A percentile compares a stretch with the other conserved stretches of the same genome.
Evolutionary conservation across 257 asterid species (phyloP).

Genomic region (Apocynum venetum): DNA sequence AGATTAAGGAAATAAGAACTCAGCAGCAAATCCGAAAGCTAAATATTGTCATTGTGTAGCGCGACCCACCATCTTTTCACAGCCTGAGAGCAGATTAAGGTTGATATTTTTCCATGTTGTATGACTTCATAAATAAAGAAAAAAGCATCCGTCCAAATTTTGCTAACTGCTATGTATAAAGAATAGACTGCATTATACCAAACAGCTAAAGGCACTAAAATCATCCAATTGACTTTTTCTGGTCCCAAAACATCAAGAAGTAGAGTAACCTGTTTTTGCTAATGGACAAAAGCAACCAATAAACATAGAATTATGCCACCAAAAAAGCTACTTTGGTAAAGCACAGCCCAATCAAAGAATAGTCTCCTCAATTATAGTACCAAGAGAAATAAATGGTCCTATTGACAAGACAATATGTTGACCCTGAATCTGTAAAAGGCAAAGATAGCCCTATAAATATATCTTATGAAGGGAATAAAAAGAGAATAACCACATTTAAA

Average conservation of each 20-base stretch:
- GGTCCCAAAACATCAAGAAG: not conserved
- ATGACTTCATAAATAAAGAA: not conserved
- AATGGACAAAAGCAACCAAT: not conserved
- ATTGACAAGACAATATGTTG: not conserved
- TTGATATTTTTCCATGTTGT: too few relatives aligned
- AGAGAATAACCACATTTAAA: not conserved
- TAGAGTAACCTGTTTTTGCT: not conserved
- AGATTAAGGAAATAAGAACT: not conserved
- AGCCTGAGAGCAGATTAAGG: not conserved
- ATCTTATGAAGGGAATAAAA: conserved; percentile 3
- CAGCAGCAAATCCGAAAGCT: not conserved
- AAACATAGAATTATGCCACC: not conserved
- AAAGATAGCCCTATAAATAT: not conserved
- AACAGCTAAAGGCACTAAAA: not conserved
- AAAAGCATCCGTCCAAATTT: not conserved
- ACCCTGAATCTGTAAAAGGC: not conserved
- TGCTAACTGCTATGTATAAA: not conserved
- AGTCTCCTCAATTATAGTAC: not conserved
- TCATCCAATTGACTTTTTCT: not conserved
- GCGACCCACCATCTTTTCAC: not conserved
- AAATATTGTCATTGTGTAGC: not conserved
- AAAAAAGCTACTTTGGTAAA: conserved; percentile 2
- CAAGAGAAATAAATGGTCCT: not conserved
- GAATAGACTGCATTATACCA: not conserved
- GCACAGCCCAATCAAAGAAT: not conserved